phyloP scores from a whole-genome alignment of 1,284 basidiomycete genomes.

The Uromyces viciae-fabae region DNA sequence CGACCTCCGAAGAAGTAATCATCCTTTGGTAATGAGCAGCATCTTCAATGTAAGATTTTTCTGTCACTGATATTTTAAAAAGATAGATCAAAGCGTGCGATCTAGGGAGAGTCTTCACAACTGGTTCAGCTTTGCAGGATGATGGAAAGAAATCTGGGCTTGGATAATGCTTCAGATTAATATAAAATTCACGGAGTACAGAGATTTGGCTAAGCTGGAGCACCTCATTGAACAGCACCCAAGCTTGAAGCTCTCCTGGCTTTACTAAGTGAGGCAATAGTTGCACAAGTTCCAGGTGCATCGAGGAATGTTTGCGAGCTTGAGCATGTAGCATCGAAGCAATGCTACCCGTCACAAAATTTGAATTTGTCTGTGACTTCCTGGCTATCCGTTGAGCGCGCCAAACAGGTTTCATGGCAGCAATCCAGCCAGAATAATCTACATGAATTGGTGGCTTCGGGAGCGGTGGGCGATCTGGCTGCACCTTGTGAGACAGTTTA shows the following conservation, averaged over 20 bases:
- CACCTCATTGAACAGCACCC: conserved; percentile 79
- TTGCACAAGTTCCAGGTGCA: conserved; percentile 83
- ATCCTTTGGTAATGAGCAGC: conserved; percentile 87
- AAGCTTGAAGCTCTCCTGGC: conserved; percentile 80
- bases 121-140: conserved; percentile 69
- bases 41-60: conserved; percentile 76
- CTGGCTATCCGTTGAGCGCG: conserved; percentile 59
- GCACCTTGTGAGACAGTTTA: conserved; percentile 54
- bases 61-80: conserved; percentile 77
- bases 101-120: conserved; percentile 75
- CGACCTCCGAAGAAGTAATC: conserved; percentile 88
- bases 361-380: conserved; percentile 48
- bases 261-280: conserved; percentile 68
- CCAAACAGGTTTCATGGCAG: conserved; percentile 77
- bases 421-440: conserved; percentile 76
- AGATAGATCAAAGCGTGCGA: conserved; percentile 73
- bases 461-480: conserved; percentile 45
- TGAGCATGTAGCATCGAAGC: conserved; percentile 72
- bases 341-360: conserved; percentile 49
- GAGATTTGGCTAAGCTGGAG: conserved; percentile 75
- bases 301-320: conserved; percentile 61
- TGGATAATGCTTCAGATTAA: conserved; percentile 74
- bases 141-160: conserved; percentile 64
- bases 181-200: conserved; percentile 85
- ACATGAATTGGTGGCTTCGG: conserved; percentile 51